Conservation (phyloP, 768 basidiomycete genomes). For the Albatrellus ellisii region DNA sequence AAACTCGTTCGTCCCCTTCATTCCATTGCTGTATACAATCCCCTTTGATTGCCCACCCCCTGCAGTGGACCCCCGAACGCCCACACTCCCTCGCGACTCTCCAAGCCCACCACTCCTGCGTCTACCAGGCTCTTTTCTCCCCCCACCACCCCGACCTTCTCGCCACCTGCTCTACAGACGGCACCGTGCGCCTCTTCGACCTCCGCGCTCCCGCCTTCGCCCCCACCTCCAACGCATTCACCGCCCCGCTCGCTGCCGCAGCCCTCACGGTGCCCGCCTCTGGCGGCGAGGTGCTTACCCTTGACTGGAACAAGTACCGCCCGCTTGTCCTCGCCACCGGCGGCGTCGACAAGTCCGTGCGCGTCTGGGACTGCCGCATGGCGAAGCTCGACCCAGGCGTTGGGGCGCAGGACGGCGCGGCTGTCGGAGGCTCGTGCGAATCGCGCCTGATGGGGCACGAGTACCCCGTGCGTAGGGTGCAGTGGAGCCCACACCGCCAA, state of each 20-base stretch:
- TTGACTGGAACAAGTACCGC: constrained; percentile 92
- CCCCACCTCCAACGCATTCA: constrained; percentile 39
- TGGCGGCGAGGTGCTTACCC: constrained; percentile 59
- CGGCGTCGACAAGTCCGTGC: constrained; percentile 64
- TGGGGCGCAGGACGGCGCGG: constrained; percentile 20
- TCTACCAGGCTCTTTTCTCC: constrained; percentile 86
- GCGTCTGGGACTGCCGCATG: constrained; percentile 86
- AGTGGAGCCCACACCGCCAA: constrained; percentile 75
- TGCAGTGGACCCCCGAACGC: constrained; percentile 81
- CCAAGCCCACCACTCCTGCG: constrained; percentile 72
- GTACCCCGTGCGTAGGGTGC: constrained; percentile 79
- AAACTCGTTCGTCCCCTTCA: constrained; percentile 56
- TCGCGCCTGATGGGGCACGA: constrained; percentile 69
- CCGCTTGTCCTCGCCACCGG: constrained; percentile 66
- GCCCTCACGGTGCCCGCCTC: constrained; percentile 71
- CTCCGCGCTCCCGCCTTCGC: constrained; percentile 51
- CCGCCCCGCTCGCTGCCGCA: constrained; percentile 53
- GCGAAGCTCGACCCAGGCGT: constrained; percentile 36
- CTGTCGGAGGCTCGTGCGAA: constrained; percentile 65
- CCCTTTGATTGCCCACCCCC: constrained; percentile 1
- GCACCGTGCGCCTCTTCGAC: constrained; percentile 76
- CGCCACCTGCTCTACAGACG: constrained; percentile 80
- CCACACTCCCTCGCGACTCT: constrained; percentile 71
- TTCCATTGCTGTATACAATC: not conserved
- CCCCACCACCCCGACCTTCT: constrained; percentile 79